A percentile compares a stretch with the other conserved stretches of the same genome.
Conservation (phyloP, 768 basidiomycete species). For the Clathrus columnatus region DNA sequence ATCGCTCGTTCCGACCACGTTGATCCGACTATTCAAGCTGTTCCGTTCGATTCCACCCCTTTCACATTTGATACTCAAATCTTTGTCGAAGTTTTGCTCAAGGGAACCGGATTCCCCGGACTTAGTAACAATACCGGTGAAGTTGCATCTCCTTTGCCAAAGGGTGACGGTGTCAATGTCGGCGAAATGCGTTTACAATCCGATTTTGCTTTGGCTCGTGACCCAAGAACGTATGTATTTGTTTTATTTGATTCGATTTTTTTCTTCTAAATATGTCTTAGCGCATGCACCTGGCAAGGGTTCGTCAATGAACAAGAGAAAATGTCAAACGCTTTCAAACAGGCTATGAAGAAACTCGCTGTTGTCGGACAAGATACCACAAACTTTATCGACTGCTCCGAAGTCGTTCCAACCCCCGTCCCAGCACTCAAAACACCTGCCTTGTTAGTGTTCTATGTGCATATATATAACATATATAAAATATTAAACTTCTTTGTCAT, state of each 20-base stretch:
- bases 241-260: not conserved
- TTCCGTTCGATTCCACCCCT: constrained; percentile 20
- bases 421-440: constrained; percentile 5
- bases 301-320: constrained; percentile 22
- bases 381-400: constrained; percentile 23
- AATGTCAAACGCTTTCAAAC: constrained; percentile 22
- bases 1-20: constrained; percentile 20
- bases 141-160: constrained; percentile 4
- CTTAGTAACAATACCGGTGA: constrained; percentile 27
- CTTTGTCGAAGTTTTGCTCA: constrained; percentile 21
- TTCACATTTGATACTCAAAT: constrained; percentile 16
- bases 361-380: constrained; percentile 21
- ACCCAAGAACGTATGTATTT: constrained; percentile 16
- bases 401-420: constrained; percentile 16
- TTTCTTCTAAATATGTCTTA: not conserved
- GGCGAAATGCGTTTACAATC: constrained; percentile 24
- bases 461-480: not conserved
- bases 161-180: not conserved
- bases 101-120: constrained; percentile 22
- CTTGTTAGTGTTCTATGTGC: not conserved
- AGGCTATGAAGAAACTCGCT: constrained; percentile 28
- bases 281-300: constrained; percentile 22
- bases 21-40: constrained; percentile 18
- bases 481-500: not conserved
- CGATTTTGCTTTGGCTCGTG: constrained; percentile 20